Evolutionary conservation across 495 filamentous ascomycete genomes (phyloP).

Genomic region (Eremomyces bilateralis): DNA sequence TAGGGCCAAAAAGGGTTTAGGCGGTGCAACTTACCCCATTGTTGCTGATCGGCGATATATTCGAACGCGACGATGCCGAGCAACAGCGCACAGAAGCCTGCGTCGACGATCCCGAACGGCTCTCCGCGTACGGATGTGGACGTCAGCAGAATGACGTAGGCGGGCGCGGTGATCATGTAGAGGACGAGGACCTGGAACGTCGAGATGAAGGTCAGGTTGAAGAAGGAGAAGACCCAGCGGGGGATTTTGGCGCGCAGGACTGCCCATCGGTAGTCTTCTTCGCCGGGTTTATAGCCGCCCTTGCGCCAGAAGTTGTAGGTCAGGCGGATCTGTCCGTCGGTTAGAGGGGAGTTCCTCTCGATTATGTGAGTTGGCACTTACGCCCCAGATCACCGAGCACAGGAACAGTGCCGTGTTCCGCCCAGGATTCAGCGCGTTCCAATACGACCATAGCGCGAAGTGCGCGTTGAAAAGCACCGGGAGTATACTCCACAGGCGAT

Average conservation of each 20-base stretch:
- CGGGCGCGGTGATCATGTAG: slow-evolving; percentile 52
- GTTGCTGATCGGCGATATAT: slow-evolving; percentile 73
- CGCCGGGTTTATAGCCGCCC: slow-evolving; percentile 71
- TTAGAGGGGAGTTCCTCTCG: no score
- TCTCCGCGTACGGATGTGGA: slow-evolving; percentile 21
- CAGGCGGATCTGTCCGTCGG: slow-evolving; percentile 43
- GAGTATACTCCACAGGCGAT: slow-evolving; percentile 75
- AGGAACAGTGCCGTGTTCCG: slow-evolving; percentile 50
- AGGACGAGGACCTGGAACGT: slow-evolving; percentile 29
- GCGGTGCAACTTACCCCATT: slow-evolving; percentile 43
- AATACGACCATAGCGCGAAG: slow-evolving; percentile 56
- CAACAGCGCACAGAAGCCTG: background rate
- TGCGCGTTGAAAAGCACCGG: slow-evolving; percentile 81
- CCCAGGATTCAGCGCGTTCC: slow-evolving; percentile 48
- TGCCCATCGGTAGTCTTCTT: slow-evolving; percentile 85
- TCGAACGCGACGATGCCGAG: slow-evolving; percentile 25
- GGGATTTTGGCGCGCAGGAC: slow-evolving; percentile 29
- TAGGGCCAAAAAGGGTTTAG: slow-evolving; percentile 3
- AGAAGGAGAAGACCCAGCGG: slow-evolving; percentile 44
- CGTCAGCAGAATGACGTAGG: slow-evolving; percentile 54
- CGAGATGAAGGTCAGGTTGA: slow-evolving; percentile 78
- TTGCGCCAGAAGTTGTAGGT: slow-evolving; percentile 97
- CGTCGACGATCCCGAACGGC: slow-evolving; percentile 41
- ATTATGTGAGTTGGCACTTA: slow-evolving; percentile 33
- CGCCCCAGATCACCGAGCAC: slow-evolving; percentile 65